phyloP scores from a whole-genome alignment of 352 stramenopile genomes.

The Phytophthora pluvialis region DNA sequence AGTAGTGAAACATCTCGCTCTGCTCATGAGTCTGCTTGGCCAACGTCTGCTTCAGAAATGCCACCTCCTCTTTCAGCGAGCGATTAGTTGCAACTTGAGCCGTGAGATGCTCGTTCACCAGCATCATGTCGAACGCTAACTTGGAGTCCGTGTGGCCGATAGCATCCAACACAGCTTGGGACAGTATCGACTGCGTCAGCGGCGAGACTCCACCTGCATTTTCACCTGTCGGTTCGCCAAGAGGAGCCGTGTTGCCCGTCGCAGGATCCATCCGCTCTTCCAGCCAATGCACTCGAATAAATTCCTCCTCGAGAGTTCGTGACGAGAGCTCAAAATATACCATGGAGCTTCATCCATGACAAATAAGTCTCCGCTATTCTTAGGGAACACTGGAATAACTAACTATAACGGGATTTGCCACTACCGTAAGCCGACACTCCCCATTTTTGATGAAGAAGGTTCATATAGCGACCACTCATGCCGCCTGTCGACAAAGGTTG shows the following conservation, averaged over 20 bases:
- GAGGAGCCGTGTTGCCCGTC: neutral
- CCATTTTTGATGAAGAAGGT: too few species aligned
- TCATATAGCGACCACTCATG: constrained; percentile 3
- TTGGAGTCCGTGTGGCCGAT: constrained; percentile 60
- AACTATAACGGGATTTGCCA: too few species aligned
- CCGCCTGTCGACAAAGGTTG: constrained; percentile 15
- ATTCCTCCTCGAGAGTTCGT: constrained; percentile 4
- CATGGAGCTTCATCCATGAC: neutral
- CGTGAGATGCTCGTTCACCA: constrained; percentile 59
- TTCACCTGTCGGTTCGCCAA: constrained; percentile 10
- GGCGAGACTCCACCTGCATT: constrained; percentile 1
- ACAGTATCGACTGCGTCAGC: constrained; percentile 49
- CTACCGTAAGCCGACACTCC: too few species aligned
- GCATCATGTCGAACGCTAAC: constrained; percentile 71
- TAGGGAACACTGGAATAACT: neutral
- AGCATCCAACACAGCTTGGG: constrained; percentile 46
- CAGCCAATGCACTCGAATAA: neutral
- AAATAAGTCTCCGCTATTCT: constrained; percentile 5
- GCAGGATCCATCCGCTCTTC: constrained; percentile 9
- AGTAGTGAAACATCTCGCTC: constrained; percentile 89
- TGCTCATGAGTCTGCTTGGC: constrained; percentile 59
- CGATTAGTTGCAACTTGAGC: constrained; percentile 42
- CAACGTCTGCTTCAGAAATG: constrained; percentile 53
- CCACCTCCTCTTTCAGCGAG: constrained; percentile 50
- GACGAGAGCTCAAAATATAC: neutral